A percentile compares a stretch with the other conserved stretches of the same genome.
Evolutionary conservation across 306 rosid species (phyloP).

Genomic region (Vicia sativa): DNA sequence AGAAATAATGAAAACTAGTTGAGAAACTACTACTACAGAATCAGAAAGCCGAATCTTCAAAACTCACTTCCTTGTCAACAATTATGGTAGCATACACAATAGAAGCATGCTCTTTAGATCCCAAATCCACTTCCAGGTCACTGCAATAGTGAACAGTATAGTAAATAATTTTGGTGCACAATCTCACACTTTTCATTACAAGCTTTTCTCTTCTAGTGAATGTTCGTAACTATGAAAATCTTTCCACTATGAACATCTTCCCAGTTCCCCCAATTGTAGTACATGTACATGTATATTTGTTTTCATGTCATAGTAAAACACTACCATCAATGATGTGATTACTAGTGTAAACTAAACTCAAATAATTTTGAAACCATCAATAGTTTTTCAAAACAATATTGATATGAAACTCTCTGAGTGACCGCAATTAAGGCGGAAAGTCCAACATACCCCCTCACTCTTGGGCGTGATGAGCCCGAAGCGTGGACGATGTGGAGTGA

Average conservation of each 20-base stretch:
- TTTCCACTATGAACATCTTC: no score
- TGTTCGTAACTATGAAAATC: not conserved
- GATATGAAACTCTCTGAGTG: no score
- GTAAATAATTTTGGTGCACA: slow-evolving; percentile 16
- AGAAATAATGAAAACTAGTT: slow-evolving; percentile 4
- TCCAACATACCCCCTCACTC: no score
- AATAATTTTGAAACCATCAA: not conserved
- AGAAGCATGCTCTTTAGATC: slow-evolving; percentile 69
- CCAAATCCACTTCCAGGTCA: slow-evolving; percentile 78
- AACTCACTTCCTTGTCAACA: slow-evolving; percentile 71
- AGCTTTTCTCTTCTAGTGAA: not conserved
- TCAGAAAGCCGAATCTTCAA: slow-evolving; percentile 24
- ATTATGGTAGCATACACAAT: slow-evolving; percentile 67
- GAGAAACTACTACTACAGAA: slow-evolving; percentile 24
- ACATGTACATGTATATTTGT: no score
- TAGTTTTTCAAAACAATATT: not conserved
- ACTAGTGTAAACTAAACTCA: not conserved
- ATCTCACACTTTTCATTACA: not conserved
- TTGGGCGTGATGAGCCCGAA: no score
- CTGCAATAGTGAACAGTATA: slow-evolving; percentile 44
- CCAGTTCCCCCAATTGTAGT: no score
- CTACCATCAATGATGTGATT: not conserved
- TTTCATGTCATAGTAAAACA: not conserved
- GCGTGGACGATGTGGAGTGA: no score
- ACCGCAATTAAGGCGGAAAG: no score